Base-by-base conservation (phyloP, 371 early-diverging fungal genomes). In the Mortierella sp. region DNA sequence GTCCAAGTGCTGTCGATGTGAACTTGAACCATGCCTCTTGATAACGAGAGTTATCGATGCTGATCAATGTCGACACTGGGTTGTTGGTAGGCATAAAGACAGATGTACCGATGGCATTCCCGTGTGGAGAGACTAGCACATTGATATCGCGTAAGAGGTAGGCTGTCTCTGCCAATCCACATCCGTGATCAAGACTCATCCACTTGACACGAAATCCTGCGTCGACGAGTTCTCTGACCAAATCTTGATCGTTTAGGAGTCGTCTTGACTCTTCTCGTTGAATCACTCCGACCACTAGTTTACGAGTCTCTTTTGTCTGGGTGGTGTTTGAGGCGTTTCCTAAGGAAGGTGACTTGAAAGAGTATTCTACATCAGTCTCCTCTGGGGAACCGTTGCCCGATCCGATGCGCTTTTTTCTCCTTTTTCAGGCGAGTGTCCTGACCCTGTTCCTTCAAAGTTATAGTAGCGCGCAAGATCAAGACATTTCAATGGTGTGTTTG, bases 21-120 rank as follows among this genome's bases (percentile, higher is more conserved):
- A 51, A 84, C n/a, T 71, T 74, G 66, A 88, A 88, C 88, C 87
- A 88, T 21, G 58, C 25, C 55, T 88, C 88, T 19, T 48, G 66
- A 21, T 84, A 85, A 1, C 70, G 80, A 3, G 85, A 62, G 9
- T 67, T 60, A 46, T 83, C 82, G 47, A 85, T 80, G 7, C 84
- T 80, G 26, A 88, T 68, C 0, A 86, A 53, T 1, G 74, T 70
- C 15, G 80, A 45, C 14, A 73, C 62, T 4, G 74, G 70, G 12
- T 66, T 29, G 57, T 47, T 3, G 0, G 46, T 63, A 1, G 68
- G 68, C 86, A 86, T 85, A 53, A 88, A 88, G 14, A 88, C 46
- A 11, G 82, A 85, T 1, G 85, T 68, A 0, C 85, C 88, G 51
- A 83, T 57, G 16, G 79, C 83, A 26, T 83, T 84, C 16, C 88